A percentile compares a stretch with the other conserved stretches of the same genome.
Evolutionary conservation across 306 rosid species (phyloP).

Genomic region (Hippophae gyantsensis): DNA sequence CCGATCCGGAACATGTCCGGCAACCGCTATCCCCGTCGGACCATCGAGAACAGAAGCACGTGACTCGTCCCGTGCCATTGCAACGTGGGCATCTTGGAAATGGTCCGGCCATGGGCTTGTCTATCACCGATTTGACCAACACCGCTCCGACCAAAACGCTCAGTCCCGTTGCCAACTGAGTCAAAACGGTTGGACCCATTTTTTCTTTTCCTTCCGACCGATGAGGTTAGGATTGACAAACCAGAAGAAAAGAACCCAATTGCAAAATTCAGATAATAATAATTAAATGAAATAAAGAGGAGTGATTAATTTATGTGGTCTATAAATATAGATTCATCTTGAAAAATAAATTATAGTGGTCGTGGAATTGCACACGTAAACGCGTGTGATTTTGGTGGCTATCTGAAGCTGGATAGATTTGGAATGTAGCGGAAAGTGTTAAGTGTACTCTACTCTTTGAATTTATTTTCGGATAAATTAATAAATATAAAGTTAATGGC

Average conservation of each 20-base stretch:
- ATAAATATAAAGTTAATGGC: no score
- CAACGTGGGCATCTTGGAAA: slow-evolving; percentile 67
- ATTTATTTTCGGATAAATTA: no score
- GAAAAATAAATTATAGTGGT: slow-evolving; percentile 34
- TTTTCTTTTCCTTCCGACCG: background rate
- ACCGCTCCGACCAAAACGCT: slow-evolving; percentile 82
- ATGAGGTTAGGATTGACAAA: background rate
- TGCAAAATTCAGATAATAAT: background rate
- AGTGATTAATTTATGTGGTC: background rate
- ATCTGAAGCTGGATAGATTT: no score
- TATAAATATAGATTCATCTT: background rate
- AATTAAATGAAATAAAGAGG: background rate
- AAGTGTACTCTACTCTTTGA: no score
- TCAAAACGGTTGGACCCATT: slow-evolving; percentile 58
- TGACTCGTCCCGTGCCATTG: slow-evolving; percentile 78
- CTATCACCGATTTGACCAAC: slow-evolving; percentile 65
- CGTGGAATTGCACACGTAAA: slow-evolving; percentile 53
- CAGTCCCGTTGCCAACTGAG: slow-evolving; percentile 79
- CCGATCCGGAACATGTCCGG: slow-evolving; percentile 74
- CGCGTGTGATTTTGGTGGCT: slow-evolving; percentile 40
- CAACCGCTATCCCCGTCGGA: slow-evolving; percentile 82
- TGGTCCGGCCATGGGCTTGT: slow-evolving; percentile 82
- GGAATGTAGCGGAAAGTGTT: no score
- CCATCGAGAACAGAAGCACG: slow-evolving; percentile 85
- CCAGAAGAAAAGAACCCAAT: background rate